Evolutionary conservation across 1,139 yeast species (phyloP), one percentile per base, ranked within the genome.

Genomic region (Diutina siamensis): DNA sequence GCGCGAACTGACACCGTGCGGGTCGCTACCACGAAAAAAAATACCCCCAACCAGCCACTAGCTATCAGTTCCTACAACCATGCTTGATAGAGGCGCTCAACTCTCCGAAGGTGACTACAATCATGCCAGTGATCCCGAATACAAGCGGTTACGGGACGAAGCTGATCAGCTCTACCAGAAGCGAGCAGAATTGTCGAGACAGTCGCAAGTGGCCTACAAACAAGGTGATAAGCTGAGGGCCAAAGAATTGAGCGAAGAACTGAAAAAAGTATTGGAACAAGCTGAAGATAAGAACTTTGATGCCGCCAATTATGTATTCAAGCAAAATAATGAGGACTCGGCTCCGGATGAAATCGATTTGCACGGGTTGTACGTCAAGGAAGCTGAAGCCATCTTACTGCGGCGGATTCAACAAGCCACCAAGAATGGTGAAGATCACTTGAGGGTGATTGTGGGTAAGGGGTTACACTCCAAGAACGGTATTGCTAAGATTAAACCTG

Each of bases 271-370:
- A 48, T 67, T 68, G 32, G 63, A 58, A 0, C 66, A 80, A 53
- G 94, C 89, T 35, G 95, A 87, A 47, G 62, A 68, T 38, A 77
- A 71, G 58, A 88, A 88, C 63, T 66, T 71, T 31, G 77, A 81
- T 59, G 98, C 97, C 1, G 97, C 97, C 1, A 89, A 80, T 58
- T 89, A 82, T 59, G 97, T 88, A 2, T 89, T 89, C 59, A 69
- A 82, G 44, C 92, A 84, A 54, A 92, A 92, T 60, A 92, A 92
- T 57, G 76, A 86, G 32, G 97, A 88, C 57, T 81, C 94, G 31
- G 80, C 76, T 31, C 72, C 72, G 17, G 85, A 87, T 59, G 97
- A 92, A 62, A 87, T 92, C 51, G 97, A 92, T 62, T 71, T 92
- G 49, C 98, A 92, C 61, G 98, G 98, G 0, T 68, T 92, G 35